Evolutionary conservation across 2,329 filamentous ascomycete genomes (phyloP).

Genomic region (Fusarium setosum): DNA sequence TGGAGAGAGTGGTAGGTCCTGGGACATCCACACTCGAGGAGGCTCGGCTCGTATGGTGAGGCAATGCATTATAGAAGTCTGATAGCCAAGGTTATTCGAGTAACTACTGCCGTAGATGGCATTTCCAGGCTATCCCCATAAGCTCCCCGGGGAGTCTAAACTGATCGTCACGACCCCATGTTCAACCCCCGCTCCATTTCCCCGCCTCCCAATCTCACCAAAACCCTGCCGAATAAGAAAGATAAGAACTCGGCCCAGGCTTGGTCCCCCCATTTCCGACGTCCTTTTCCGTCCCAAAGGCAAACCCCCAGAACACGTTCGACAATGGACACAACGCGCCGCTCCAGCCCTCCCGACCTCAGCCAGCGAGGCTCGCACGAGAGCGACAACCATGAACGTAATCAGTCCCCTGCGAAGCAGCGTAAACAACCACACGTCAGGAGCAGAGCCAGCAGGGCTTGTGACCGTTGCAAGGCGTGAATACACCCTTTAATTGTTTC

Average conservation of each 20-base stretch:
- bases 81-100: too few species aligned
- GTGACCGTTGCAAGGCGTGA: constrained; percentile 42
- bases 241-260: constrained; percentile 3
- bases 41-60: too few species aligned
- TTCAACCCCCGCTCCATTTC: background rate
- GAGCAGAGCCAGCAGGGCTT: constrained; percentile 33
- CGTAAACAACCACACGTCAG: constrained; percentile 11
- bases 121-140: background rate
- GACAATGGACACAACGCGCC: constrained; percentile 3
- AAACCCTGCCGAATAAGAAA: background rate
- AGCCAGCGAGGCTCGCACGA: constrained; percentile 1
- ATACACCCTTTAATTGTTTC: background rate
- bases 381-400: background rate
- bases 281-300: constrained; percentile 3
- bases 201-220: constrained; percentile 1
- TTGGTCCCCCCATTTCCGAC: constrained; percentile 2
- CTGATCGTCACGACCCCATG: constrained; percentile 2
- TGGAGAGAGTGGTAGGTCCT: constrained; percentile 18
- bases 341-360: background rate
- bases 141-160: background rate
- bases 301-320: background rate
- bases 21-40: too few species aligned
- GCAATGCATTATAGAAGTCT: too few species aligned
- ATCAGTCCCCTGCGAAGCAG: constrained; percentile 1
- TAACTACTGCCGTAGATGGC: too few species aligned